phyloP scores from a whole-genome alignment of 2,329 filamentous ascomycete genomes.

The Niveomyces coronatus region DNA sequence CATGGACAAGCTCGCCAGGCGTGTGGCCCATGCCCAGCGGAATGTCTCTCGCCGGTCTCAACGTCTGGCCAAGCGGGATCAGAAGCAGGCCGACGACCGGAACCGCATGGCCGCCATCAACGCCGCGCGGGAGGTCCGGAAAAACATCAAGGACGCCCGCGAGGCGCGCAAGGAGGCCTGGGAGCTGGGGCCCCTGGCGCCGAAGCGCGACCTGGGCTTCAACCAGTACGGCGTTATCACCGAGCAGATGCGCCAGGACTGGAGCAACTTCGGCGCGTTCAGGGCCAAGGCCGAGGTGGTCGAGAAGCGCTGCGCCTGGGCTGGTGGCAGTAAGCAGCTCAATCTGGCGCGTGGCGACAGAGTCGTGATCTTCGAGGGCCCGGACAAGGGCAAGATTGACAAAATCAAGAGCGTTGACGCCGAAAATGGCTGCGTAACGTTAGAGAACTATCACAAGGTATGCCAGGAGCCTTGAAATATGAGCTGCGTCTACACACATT shows the following conservation, averaged over 20 bases:
- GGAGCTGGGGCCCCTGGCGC: conserved; percentile 66
- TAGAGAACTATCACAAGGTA: conserved; percentile 57
- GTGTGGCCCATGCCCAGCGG: conserved; percentile 55
- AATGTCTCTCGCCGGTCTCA: conserved; percentile 43
- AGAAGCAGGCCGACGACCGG: conserved; percentile 19
- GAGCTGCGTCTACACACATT: neutral
- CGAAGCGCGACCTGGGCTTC: conserved; percentile 60
- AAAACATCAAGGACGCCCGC: conserved; percentile 30
- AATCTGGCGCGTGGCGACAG: conserved; percentile 38
- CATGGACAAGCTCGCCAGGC: conserved; percentile 64
- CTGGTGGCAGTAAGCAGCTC: conserved; percentile 37
- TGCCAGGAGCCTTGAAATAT: conserved; percentile 21
- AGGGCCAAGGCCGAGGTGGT: conserved; percentile 23
- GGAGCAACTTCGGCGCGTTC: conserved; percentile 22
- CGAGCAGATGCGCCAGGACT: conserved; percentile 27
- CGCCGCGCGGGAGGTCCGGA: conserved; percentile 22
- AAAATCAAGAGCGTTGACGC: conserved; percentile 48
- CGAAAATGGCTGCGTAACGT: conserved; percentile 45
- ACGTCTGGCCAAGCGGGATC: conserved; percentile 25
- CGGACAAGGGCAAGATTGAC: conserved; percentile 76
- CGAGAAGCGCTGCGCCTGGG: conserved; percentile 40
- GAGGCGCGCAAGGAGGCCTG: conserved; percentile 62
- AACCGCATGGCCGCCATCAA: conserved; percentile 21
- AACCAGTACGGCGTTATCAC: conserved; percentile 48
- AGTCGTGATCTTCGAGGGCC: conserved; percentile 69